Evolutionary conservation across 2,329 filamentous ascomycete species (phyloP), one percentile per base, ranked within the genome.

Genomic region (Pezicula carpinea): DNA sequence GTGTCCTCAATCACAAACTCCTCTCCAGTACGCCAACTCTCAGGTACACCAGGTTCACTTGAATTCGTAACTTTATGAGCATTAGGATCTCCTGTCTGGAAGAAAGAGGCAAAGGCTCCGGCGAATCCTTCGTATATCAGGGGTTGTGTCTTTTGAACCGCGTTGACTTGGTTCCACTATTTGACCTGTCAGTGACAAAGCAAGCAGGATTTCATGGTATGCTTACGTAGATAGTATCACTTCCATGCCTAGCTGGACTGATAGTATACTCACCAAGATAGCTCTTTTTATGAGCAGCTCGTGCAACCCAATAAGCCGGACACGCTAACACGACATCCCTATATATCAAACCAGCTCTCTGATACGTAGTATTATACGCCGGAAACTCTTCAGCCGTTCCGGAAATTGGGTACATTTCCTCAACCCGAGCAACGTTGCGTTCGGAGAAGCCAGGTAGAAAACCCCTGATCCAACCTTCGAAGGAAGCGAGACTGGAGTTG

Each of bases 201-300:
- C 15, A n/a, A n/a, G 21, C 17, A 11, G 13, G 14, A 18, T 22
- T 21, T 23, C 26, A 15, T 17, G 31, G 17, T 6, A 6, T 17
- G 66, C 69, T 54, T 58, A 79, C 75, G 59, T 76, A 82, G 38
- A 70, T 69, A 5, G 73, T 76, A 59, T 84, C 80, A 47, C 70
- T 75, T 0, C 72, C 80, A 59, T 83, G 80, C 49, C 70, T 77
- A 0, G 80, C 79, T 0, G 80, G 80, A 6, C 65, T 57, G 44
- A 82, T 82, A 0, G 73, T 77, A 54, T 83, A 83, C 59, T 84
- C 77, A 2, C 75, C 74, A 18, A 83, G 32, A 66, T 75, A 83
- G 2, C 75, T 69, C 1, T 67, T 66, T 14, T 60, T 60, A 1
- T 62, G 58, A 1, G 76, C 73, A 2, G 69, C 67, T 3, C 62